Conservation (phyloP, 2,329 filamentous ascomycete species). For the Chaetomiaceae sp. region DNA sequence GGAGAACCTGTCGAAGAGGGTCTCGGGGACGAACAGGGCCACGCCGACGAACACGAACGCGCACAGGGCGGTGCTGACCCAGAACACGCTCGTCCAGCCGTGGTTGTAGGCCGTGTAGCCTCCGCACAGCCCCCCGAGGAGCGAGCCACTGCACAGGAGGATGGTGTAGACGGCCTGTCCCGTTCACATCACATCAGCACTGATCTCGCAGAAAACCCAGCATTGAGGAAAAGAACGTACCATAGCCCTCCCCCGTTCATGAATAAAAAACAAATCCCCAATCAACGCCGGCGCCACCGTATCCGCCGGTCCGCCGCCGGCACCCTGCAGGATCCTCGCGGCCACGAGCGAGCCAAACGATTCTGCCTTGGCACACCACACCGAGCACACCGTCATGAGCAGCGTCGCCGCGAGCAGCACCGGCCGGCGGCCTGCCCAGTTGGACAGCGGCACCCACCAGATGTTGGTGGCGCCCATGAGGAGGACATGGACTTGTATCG, state of each 20-base stretch:
- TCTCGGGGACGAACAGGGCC: constrained; percentile 3
- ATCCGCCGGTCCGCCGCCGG: constrained; percentile 1
- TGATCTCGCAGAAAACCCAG: background rate
- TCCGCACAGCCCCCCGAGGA: constrained; percentile 1
- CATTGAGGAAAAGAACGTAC: background rate
- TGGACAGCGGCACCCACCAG: constrained; percentile 12
- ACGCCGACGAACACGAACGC: background rate
- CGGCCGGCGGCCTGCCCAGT: constrained; percentile 7
- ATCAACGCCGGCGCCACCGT: constrained; percentile 4
- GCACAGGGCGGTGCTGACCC: constrained; percentile 3
- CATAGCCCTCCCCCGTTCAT: constrained; percentile 9
- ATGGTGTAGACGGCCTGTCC: constrained; percentile 10
- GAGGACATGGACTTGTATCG: constrained; percentile 3
- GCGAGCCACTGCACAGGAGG: background rate
- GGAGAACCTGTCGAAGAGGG: background rate
- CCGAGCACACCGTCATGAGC: constrained; percentile 6
- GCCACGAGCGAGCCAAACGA: background rate
- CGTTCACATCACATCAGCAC: background rate
- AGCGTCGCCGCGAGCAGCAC: constrained; percentile 7
- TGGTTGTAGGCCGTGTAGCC: constrained; percentile 4
- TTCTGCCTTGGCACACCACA: background rate
- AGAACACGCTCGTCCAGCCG: constrained; percentile 6
- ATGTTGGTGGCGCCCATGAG: constrained; percentile 4
- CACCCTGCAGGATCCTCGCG: background rate
- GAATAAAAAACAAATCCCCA: constrained; percentile 6